Conservation (phyloP, 331 rosid genomes). For the Spiraea crenata region DNA sequence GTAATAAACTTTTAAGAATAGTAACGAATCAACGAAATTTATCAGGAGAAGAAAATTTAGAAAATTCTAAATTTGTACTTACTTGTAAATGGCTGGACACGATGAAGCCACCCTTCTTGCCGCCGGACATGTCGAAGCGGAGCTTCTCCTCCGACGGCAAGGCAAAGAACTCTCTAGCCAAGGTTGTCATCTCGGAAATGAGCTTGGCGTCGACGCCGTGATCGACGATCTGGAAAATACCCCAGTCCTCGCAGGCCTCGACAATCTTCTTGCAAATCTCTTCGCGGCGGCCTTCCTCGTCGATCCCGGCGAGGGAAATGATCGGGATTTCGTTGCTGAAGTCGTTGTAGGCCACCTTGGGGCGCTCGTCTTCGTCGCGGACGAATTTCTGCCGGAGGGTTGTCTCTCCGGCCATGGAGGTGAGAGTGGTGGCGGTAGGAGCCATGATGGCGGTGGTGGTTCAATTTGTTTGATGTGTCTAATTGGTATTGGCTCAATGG, state of each 20-base stretch:
- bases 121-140: slow-evolving; percentile 89
- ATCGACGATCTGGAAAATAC: slow-evolving; percentile 77
- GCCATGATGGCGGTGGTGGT: slow-evolving; percentile 5
- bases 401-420: slow-evolving; percentile 45
- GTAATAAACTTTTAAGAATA: too few species aligned
- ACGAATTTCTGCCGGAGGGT: slow-evolving; percentile 51
- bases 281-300: slow-evolving; percentile 44
- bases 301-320: slow-evolving; percentile 75
- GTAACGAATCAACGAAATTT: too few species aligned
- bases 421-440: slow-evolving; percentile 44
- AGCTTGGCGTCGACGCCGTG: slow-evolving; percentile 65
- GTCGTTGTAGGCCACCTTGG: slow-evolving; percentile 67
- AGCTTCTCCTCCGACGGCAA: slow-evolving; percentile 79
- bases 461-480: neutral
- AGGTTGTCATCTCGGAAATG: slow-evolving; percentile 55
- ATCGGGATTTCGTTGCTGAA: slow-evolving; percentile 76
- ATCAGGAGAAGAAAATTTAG: neutral
- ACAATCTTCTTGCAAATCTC: slow-evolving; percentile 60
- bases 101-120: slow-evolving; percentile 87
- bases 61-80: neutral
- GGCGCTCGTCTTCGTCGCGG: slow-evolving; percentile 85
- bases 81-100: slow-evolving; percentile 93
- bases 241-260: slow-evolving; percentile 88
- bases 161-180: slow-evolving; percentile 62
- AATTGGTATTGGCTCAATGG: neutral